Conservation (phyloP, 2,329 filamentous ascomycete genomes). For the Colletotrichum lupini region DNA sequence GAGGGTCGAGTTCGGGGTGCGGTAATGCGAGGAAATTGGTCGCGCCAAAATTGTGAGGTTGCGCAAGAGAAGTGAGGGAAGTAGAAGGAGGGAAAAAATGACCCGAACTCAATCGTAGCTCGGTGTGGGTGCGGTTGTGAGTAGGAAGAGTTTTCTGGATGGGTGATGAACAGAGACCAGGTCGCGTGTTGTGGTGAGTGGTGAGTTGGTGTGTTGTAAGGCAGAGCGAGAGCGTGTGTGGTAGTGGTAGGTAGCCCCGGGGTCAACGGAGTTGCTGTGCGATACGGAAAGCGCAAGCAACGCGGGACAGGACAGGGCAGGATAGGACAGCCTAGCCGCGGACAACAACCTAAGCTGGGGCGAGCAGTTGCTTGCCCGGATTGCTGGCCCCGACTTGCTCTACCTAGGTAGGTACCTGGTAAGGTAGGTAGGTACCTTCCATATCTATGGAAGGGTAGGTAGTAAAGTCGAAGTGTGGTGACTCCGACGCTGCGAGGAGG, state of each 20-base stretch:
- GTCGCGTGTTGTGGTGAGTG: slow-evolving; percentile 31
- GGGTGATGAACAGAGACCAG: slow-evolving; percentile 20
- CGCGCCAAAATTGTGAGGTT: slow-evolving; percentile 15
- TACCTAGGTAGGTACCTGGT: too few species aligned
- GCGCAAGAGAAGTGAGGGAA: slow-evolving; percentile 23
- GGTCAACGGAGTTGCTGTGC: slow-evolving; percentile 13
- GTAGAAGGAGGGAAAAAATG: slow-evolving; percentile 11
- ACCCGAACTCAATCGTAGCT: slow-evolving; percentile 28
- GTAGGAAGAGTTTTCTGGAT: slow-evolving; percentile 33
- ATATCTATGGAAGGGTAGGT: too few species aligned
- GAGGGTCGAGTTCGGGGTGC: slow-evolving; percentile 21
- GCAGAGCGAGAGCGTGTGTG: background rate
- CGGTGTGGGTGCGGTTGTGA: slow-evolving; percentile 31
- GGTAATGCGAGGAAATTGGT: background rate
- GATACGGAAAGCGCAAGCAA: slow-evolving; percentile 23
- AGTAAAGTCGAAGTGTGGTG: background rate
- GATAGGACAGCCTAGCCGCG: slow-evolving; percentile 14
- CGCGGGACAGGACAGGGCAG: slow-evolving; percentile 19
- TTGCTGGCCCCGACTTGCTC: background rate
- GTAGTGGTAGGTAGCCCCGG: background rate
- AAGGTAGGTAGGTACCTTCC: too few species aligned
- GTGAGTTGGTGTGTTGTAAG: background rate
- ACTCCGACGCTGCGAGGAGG: background rate
- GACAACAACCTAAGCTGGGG: background rate
- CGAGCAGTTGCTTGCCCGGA: slow-evolving; percentile 5